Evolutionary conservation across 495 filamentous ascomycete species (phyloP), one percentile per base, ranked within the genome.

Genomic region (Penicillium chermesinum): DNA sequence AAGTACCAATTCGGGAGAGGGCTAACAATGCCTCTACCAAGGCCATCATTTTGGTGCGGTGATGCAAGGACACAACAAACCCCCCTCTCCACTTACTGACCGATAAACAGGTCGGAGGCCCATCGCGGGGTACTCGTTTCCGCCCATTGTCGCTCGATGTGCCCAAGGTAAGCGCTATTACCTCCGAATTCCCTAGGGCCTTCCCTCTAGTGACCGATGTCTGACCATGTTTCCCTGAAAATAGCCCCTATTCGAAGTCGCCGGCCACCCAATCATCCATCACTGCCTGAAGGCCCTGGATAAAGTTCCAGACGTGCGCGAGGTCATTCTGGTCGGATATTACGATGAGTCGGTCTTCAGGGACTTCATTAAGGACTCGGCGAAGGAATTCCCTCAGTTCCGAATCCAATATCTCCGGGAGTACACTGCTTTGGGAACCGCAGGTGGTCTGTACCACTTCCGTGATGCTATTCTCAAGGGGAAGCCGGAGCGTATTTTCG

Each of bases 391-490:
- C 67, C 90, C 93, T 41, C 80, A 91, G 57, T 83, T 99, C 57
- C 82, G 85, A 57, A 88, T 97, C 69, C 86, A 87, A 63, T 99
- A 99, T 73, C 83, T 99, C 41, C 89, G 93, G 48, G 93, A 99
- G 78, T 99, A 99, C 76, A 87, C 93, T 64, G 90, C 94, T 33
- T 66, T 99, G 49, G 93, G 93, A 57, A 99, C 93, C 18, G 93
- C 93, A 30, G 93, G 93, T 52, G 93, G 93, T 42, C 78, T 99
- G 39, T 99, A 97, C 79, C 93, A 99, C 75, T 99, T 99, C 80
- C 89, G 93, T 63, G 93, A 99, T 83, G 88, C 88, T 50, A 97
- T 99, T 59, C 82, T 99, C 63, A 96, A 96, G 74, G 91, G 91
- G 54, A 83, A 84, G 53, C 93, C 94, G 32, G 90, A 95, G 64